Evolutionary conservation across 129 eudicot species (phyloP), one percentile per base, ranked within the genome.

Genomic region (Gnaphalium uliginosum): DNA sequence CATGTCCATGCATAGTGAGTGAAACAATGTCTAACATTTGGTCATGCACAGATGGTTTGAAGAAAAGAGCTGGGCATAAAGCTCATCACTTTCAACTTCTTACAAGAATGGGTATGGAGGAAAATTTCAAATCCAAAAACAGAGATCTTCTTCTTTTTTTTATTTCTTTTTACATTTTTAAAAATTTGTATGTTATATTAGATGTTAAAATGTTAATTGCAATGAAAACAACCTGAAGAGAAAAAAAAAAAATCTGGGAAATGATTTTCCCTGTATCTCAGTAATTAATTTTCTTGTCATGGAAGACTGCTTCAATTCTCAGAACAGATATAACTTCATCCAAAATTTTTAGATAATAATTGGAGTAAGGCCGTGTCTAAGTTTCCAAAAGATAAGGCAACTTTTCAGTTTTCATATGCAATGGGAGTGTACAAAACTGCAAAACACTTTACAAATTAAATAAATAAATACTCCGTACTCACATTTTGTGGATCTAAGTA

Each of bases 21-120:
- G 74, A 17, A 27, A 29, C 43, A 62, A 48, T 37, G 8, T 7
- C 73, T 71, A 72, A 79, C 43, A 79, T 19, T 0, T 63, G 56
- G 48, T 63, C 61, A 71, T 79, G 82, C 78, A 53, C 83, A 79
- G 83, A 79, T 79, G 83, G 83, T 73, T 66, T 54, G 74, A 79
- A 65, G 83, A 29, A 8, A 79, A 73, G 79, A 73, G 83, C 21
- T 79, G 78, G 76, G 41, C 17, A 43, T 39, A 39, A 39, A 39
- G 46, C 46, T 39, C 46, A 39, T 39, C 46, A 39, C 14, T 39
- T 39, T 33, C 46, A 39, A 39, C 14, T 39, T 39, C 14, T 37
- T 37, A 37, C 13, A 8, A 37, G 13, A 37, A 66, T 37, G 69
- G 76, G 24, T 33, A 72, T 57, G 76, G 54, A 24, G 29, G 66